A percentile compares a stretch with the other conserved stretches of the same genome.
These are phyloP conservation scores for Clitocybe nebularis DNA, from an alignment of 1,284 basidiomycete genomes.

Conservation along the genomic window DNA sequence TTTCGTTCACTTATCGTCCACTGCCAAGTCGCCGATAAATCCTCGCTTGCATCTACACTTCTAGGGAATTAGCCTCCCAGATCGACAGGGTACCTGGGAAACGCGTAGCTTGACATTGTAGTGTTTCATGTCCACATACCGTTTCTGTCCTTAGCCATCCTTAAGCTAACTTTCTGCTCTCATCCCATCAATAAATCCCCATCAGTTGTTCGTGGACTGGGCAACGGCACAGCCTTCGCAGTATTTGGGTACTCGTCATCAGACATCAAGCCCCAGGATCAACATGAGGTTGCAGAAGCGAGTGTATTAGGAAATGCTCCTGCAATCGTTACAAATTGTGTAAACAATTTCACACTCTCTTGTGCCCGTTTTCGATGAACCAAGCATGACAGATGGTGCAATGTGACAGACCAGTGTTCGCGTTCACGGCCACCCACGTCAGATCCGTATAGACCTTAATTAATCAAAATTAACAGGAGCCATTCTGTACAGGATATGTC, in stretches of 20 bases:
- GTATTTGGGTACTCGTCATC: slow-evolving; percentile 4
- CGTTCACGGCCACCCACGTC: slow-evolving; percentile 9
- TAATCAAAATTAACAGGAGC: slow-evolving; percentile 15
- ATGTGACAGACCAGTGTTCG: background rate
- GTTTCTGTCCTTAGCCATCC: slow-evolving; percentile 5
- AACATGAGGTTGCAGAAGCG: slow-evolving; percentile 8
- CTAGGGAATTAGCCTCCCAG: background rate
- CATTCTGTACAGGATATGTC: slow-evolving; percentile 5
- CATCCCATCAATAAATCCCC: slow-evolving; percentile 1
- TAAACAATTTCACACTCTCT: slow-evolving; percentile 1
- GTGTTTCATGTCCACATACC: slow-evolving; percentile 7
- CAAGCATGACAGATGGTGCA: slow-evolving; percentile 6
- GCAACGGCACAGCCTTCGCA: slow-evolving; percentile 15
- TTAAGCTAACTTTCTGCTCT: slow-evolving; percentile 3
- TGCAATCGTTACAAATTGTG: background rate
- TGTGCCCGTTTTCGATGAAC: slow-evolving; percentile 4
- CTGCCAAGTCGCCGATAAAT: too few species aligned
- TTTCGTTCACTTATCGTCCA: too few species aligned
- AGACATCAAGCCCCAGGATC: slow-evolving; percentile 4
- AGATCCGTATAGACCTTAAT: slow-evolving; percentile 9
- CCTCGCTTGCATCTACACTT: too few species aligned
- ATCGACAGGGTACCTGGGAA: slow-evolving; percentile 11
- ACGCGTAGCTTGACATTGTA: slow-evolving; percentile 13
- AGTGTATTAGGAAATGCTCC: slow-evolving; percentile 9
- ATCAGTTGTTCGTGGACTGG: slow-evolving; percentile 12